Base-by-base conservation (phyloP, 176 grass and related monocot species). In the Oropetium thomaeum region DNA sequence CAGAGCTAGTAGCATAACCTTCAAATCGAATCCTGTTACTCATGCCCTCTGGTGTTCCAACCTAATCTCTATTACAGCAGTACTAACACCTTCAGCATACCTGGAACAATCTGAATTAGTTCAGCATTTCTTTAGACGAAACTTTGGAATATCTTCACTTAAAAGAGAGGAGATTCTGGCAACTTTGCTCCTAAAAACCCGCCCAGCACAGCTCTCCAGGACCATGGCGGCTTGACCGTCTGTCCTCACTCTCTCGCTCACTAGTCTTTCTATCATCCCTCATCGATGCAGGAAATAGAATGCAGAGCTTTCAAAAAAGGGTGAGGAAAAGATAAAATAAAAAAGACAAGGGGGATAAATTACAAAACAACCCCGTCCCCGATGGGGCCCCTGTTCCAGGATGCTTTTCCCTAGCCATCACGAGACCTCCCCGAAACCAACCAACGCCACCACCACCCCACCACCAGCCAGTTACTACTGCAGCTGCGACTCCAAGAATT, bases 321-420 rank as follows among this genome's bases (percentile, higher is more conserved):
- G 7, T 0, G 10, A 6, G 49, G 15, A 77, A 70, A 41, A 9
- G 22, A 77, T 47, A 58, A 60, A 67, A 72, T 23, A 76, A 71
- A 79, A 65, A 71, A 81, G 68, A 87, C 52, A 82, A 67, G 59
- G 32, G 32, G 73, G 85, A 73, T 41, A 82, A 67, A 82, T 87
- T 80, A 81, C 64, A 53, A 84, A 84, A 62, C 58, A 29, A 52
- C 67, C 65, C 85, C 71, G 43, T 28, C 71, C 16, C 28, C 29
- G 25, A 51, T 28, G 85, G 79, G 65, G 10, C 58, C 71, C 47
- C 62, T 83, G 69, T 54, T 79, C 69, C 80, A 53, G 53, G 74
- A 69, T 39, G 86, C 86, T 82, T 88, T 87, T 57, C 75, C 85
- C 80, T 74, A 63, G 85, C 80, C 69, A 83, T 83, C 85, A 79